These are phyloP conservation scores for Daldinia sp. DNA, from an alignment of 2,329 filamentous ascomycete genomes.

Conservation along the genomic window DNA sequence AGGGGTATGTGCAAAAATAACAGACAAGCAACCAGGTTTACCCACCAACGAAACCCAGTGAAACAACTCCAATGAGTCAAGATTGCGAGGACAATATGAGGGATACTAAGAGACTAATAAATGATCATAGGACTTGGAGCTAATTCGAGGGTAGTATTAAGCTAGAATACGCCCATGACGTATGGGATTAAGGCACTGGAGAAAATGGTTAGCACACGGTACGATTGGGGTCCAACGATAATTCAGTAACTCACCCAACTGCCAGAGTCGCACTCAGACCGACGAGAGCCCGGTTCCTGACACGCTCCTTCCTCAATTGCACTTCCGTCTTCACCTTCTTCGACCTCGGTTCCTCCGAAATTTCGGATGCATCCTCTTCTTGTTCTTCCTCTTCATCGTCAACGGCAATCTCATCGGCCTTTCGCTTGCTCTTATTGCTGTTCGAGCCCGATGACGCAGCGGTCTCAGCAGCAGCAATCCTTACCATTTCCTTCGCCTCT, in stretches of 20 bases:
- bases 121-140: constrained; percentile 15
- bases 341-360: constrained; percentile 57
- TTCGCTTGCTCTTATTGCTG: constrained; percentile 72
- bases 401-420: constrained; percentile 75
- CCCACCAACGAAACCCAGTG: constrained; percentile 24
- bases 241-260: constrained; percentile 76
- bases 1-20: constrained; percentile 40
- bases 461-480: constrained; percentile 67
- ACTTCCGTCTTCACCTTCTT: constrained; percentile 87
- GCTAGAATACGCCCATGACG: constrained; percentile 60
- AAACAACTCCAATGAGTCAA: constrained; percentile 7
- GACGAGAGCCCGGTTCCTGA: constrained; percentile 84
- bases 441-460: constrained; percentile 51
- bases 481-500: constrained; percentile 88
- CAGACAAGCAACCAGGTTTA: constrained; percentile 29
- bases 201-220: constrained; percentile 12
- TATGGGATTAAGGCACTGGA: constrained; percentile 57
- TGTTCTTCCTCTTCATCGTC: constrained; percentile 67
- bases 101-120: constrained; percentile 18
- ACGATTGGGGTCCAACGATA: not conserved
- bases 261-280: constrained; percentile 88
- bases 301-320: constrained; percentile 83
- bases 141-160: not conserved
- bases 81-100: constrained; percentile 2
- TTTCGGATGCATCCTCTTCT: constrained; percentile 60